Evolutionary conservation across 1,284 basidiomycete species (phyloP), one percentile per base, ranked within the genome.

Genomic region (Anthracocystis setariae): DNA sequence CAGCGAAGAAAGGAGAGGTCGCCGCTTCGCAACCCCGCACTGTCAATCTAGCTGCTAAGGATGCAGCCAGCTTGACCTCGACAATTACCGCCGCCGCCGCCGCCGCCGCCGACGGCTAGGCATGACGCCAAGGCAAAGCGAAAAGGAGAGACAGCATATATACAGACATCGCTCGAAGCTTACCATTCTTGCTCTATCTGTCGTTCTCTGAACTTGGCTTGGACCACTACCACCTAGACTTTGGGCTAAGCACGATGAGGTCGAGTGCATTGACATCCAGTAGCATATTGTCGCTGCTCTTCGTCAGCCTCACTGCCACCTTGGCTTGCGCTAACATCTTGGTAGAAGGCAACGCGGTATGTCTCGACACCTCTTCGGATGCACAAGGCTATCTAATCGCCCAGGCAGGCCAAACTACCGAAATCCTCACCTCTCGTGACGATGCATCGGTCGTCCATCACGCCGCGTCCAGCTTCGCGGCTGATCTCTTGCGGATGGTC

Each of bases 391-490:
- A 65, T 32, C 39, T 55, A n/a, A 50, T 65, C 42, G 63, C 63
- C 5, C 42, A 47, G 17, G 37, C 51, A 12, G 63, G 63, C 20
- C 56, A 65, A 20, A 65, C 62, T 13, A 65, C 62, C 35, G 51
- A 53, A 29, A 58, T 65, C 29, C 62, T 65, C 46, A 65, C 62
- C n/a, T 65, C 62, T 27, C 50, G 62, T 46, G 50, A 65, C 35
- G 62, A 65, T n/a, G 51, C 62, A 17, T 23, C 55, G 0, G 50
- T 65, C 29, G 46, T 59, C 8, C 62, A 65, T 35, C 62, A 65
- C 40, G 50, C 62, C 8, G 62, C 62, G 2, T 38, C 43, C 7
- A 54, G 50, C 29, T 54, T 65, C 18, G 62, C 62, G 7, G 21
- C 46, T 5, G 62, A 65, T 24, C 29, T 65, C 37, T 54, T 54